Evolutionary conservation across 805 yeast species (phyloP).

Genomic region (Candida railenensis): DNA sequence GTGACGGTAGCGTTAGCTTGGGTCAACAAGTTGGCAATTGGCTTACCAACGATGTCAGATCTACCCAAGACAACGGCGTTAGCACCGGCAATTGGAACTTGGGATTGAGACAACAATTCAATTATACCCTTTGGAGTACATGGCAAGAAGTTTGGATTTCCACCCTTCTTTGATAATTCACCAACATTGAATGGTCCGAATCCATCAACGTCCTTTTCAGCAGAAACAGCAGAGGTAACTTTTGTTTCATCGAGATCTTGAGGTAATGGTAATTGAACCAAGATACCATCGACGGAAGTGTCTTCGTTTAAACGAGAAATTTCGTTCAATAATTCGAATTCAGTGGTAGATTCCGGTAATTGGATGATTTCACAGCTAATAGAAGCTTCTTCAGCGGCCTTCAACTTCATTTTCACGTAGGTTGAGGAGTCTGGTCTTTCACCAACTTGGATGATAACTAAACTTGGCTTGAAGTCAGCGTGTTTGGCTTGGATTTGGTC

Average conservation of each 20-base stretch:
- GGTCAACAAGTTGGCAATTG: slow-evolving; percentile 68
- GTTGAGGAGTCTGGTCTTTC: slow-evolving; percentile 76
- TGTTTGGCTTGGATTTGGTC: slow-evolving; percentile 38
- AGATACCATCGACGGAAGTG: slow-evolving; percentile 62
- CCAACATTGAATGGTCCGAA: slow-evolving; percentile 78
- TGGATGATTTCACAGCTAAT: slow-evolving; percentile 60
- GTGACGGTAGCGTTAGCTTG: slow-evolving; percentile 77
- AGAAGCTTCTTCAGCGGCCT: slow-evolving; percentile 72
- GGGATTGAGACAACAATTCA: slow-evolving; percentile 57
- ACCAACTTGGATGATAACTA: slow-evolving; percentile 77
- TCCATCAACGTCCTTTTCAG: slow-evolving; percentile 80
- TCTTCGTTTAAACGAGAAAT: slow-evolving; percentile 60
- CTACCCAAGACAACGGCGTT: slow-evolving; percentile 84
- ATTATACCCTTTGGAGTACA: slow-evolving; percentile 85
- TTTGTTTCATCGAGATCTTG: slow-evolving; percentile 63
- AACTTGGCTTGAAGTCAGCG: slow-evolving; percentile 60
- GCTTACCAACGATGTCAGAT: slow-evolving; percentile 84
- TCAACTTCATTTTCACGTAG: slow-evolving; percentile 76
- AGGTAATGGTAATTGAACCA: slow-evolving; percentile 79
- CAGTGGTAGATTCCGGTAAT: slow-evolving; percentile 55
- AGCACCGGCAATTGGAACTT: slow-evolving; percentile 57
- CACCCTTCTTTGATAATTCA: slow-evolving; percentile 71
- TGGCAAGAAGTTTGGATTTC: slow-evolving; percentile 69
- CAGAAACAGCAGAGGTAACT: slow-evolving; percentile 64
- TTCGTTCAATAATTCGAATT: slow-evolving; percentile 52